phyloP scores from a whole-genome alignment of 257 asterid species.

The Solanum ossicruentum region DNA sequence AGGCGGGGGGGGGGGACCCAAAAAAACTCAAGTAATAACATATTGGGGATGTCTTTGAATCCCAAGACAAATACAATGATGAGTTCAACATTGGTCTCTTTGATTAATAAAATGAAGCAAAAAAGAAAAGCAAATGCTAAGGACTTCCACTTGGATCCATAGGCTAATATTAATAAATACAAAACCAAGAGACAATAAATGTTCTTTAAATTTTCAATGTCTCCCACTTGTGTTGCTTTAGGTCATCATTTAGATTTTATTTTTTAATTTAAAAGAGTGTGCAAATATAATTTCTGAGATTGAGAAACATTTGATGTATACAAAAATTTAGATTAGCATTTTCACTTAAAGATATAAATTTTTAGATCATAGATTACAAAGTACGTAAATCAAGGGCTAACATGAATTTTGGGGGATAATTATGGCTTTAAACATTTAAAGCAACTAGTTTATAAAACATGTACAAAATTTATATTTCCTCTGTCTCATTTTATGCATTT shows the following conservation, averaged over 20 bases:
- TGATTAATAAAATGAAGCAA: background rate
- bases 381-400: background rate
- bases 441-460: background rate
- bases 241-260: background rate
- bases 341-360: background rate
- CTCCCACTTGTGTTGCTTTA: slow-evolving; percentile 10
- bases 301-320: background rate
- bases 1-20: background rate
- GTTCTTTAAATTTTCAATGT: slow-evolving; percentile 8
- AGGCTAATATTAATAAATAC: background rate
- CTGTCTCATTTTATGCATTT: too few relatives aligned
- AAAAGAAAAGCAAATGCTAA: background rate
- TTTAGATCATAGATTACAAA: background rate
- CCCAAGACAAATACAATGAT: slow-evolving; percentile 19
- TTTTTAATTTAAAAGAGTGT: background rate
- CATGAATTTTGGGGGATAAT: background rate
- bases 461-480: background rate
- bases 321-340: background rate
- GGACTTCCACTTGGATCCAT: background rate
- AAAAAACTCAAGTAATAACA: slow-evolving; percentile 8
- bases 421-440: background rate
- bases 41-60: slow-evolving; percentile 16
- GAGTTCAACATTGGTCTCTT: slow-evolving; percentile 19
- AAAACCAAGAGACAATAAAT: slow-evolving; percentile 16
- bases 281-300: background rate